phyloP scores from a whole-genome alignment of 108 stramenopile species.

The Bacterosira constricta region DNA sequence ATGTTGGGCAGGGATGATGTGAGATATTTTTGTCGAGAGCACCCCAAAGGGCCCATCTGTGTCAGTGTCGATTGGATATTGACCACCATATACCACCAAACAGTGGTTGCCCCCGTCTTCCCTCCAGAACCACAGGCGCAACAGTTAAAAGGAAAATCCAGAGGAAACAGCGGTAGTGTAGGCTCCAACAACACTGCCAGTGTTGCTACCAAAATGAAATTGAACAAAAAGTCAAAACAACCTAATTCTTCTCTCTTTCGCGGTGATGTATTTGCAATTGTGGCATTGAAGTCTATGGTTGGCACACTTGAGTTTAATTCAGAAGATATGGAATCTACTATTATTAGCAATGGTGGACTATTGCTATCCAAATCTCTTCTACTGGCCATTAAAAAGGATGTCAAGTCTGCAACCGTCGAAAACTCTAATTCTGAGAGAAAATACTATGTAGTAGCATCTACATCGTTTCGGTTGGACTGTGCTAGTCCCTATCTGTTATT shows the following conservation, averaged over 20 bases:
- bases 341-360: slow-evolving; percentile 61
- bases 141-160: slow-evolving; percentile 8
- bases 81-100: slow-evolving; percentile 28
- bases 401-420: slow-evolving; percentile 10
- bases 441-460: slow-evolving; percentile 38
- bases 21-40: slow-evolving; percentile 45
- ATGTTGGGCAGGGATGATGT: slow-evolving; percentile 49
- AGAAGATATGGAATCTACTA: slow-evolving; percentile 53
- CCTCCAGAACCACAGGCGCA: background rate
- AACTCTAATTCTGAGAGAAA: slow-evolving; percentile 38
- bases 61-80: slow-evolving; percentile 69
- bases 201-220: background rate
- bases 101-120: slow-evolving; percentile 18
- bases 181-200: background rate
- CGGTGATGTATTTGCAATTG: slow-evolving; percentile 61
- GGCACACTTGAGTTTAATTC: slow-evolving; percentile 47
- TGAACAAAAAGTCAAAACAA: background rate
- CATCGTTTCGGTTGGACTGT: slow-evolving; percentile 9
- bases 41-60: slow-evolving; percentile 60
- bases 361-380: slow-evolving; percentile 56
- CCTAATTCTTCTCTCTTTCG: slow-evolving; percentile 47
- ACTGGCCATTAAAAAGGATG: slow-evolving; percentile 52
- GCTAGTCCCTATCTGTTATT: slow-evolving; percentile 16
- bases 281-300: slow-evolving; percentile 27
- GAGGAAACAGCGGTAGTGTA: background rate